These are phyloP conservation scores for Neckera pumila DNA, from an alignment of 225 moss, liverwort and hornwort genomes.

Conservation along the genomic window DNA sequence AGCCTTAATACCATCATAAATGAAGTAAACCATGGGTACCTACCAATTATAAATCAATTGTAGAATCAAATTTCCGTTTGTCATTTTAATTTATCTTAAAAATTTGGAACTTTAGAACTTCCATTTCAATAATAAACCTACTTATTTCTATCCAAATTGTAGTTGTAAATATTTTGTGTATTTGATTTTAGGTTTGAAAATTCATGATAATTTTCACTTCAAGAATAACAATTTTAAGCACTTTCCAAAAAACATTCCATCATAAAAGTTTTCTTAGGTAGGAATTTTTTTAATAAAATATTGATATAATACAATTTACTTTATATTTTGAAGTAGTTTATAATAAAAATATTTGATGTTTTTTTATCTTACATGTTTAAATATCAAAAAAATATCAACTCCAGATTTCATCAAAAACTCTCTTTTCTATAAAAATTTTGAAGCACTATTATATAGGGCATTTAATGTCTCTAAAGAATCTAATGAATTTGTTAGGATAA, in stretches of 20 bases:
- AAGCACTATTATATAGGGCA: rapidly evolving
- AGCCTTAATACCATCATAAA: background rate
- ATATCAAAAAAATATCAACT: background rate
- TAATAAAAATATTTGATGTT: no score
- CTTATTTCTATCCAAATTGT: background rate
- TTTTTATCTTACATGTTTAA: background rate
- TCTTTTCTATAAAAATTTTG: background rate
- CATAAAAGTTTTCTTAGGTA: background rate
- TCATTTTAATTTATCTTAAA: background rate
- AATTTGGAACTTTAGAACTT: background rate
- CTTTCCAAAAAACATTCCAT: background rate
- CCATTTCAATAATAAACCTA: background rate
- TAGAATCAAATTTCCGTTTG: background rate
- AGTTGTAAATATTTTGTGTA: background rate
- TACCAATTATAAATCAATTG: background rate
- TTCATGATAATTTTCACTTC: background rate
- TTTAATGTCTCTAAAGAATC: background rate
- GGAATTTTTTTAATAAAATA: no score
- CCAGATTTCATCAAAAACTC: background rate
- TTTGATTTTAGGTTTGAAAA: background rate
- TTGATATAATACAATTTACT: background rate
- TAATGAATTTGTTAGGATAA: background rate
- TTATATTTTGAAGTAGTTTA: background rate
- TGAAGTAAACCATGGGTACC: background rate
- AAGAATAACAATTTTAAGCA: background rate